Evolutionary conservation across 2,329 filamentous ascomycete species (phyloP).

Genomic region (Stemphylium lycopersici): DNA sequence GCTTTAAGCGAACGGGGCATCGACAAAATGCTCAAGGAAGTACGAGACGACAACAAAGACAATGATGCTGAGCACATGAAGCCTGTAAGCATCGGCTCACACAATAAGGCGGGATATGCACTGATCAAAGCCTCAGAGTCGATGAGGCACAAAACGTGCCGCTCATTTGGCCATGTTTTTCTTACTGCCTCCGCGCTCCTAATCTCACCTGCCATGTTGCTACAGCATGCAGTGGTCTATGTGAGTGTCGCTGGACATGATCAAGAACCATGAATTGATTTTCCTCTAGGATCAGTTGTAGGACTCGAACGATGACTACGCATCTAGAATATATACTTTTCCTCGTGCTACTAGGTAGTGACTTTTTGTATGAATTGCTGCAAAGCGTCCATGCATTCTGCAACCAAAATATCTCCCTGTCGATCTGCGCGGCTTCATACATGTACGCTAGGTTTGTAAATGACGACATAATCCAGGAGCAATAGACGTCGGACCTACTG

Average conservation of each 20-base stretch:
- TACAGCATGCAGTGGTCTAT: background rate
- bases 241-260: background rate
- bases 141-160: background rate
- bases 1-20: slow-evolving; percentile 89
- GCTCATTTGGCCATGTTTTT: background rate
- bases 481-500: slow-evolving; percentile 5
- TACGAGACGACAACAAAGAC: slow-evolving; percentile 85
- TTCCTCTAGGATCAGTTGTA: background rate
- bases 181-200: background rate
- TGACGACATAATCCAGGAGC: slow-evolving; percentile 19
- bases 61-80: slow-evolving; percentile 75
- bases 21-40: slow-evolving; percentile 90
- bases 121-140: slow-evolving; percentile 8
- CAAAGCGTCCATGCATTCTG: background rate
- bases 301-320: background rate
- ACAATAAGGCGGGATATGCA: background rate
- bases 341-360: background rate
- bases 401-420: background rate
- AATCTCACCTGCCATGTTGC: background rate
- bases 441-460: slow-evolving; percentile 13
- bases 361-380: background rate
- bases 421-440: slow-evolving; percentile 1
- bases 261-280: background rate
- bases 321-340: background rate
- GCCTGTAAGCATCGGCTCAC: slow-evolving; percentile 28